These are phyloP conservation scores for Maudiozyma turicensis DNA, from an alignment of 805 yeast genomes.

Conservation along the genomic window DNA sequence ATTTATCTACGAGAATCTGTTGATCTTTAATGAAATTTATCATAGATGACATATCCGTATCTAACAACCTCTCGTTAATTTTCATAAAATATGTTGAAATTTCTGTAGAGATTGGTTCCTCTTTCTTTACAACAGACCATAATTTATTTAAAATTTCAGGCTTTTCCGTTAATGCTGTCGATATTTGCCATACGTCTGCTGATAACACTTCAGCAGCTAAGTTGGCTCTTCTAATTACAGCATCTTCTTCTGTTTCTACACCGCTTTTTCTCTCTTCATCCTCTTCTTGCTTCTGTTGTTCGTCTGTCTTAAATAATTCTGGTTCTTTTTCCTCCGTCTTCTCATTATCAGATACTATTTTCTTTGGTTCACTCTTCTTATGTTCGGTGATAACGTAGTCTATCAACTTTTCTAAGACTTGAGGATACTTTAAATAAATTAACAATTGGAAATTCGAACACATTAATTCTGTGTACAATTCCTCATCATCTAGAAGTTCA, in stretches of 20 bases:
- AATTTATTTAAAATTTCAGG: slow-evolving; percentile 52
- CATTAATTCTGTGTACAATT: slow-evolving; percentile 60
- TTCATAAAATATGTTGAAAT: slow-evolving; percentile 85
- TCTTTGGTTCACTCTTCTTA: slow-evolving; percentile 3
- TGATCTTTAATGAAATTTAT: slow-evolving; percentile 58
- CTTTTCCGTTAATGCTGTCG: slow-evolving; percentile 80
- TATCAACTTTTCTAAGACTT: slow-evolving; percentile 57
- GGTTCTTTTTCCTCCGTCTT: slow-evolving; percentile 6
- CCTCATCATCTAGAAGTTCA: slow-evolving; percentile 65
- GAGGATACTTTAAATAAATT: slow-evolving; percentile 73
- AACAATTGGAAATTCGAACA: slow-evolving; percentile 66
- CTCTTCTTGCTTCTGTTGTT: slow-evolving; percentile 10
- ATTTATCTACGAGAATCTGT: slow-evolving; percentile 63
- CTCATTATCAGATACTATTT: not conserved
- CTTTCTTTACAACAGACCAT: slow-evolving; percentile 71
- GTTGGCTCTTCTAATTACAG: slow-evolving; percentile 40
- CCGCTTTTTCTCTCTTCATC: slow-evolving; percentile 22
- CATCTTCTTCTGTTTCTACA: slow-evolving; percentile 32
- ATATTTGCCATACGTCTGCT: slow-evolving; percentile 89
- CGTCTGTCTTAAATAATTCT: slow-evolving; percentile 7
- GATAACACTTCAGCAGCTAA: slow-evolving; percentile 82
- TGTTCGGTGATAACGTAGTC: slow-evolving; percentile 42
- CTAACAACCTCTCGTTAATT: slow-evolving; percentile 80
- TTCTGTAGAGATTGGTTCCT: slow-evolving; percentile 58
- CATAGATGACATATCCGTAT: slow-evolving; percentile 79